Evolutionary conservation across 306 rosid species (phyloP), one percentile per base, ranked within the genome.

Genomic region (Cajanus cajan): DNA sequence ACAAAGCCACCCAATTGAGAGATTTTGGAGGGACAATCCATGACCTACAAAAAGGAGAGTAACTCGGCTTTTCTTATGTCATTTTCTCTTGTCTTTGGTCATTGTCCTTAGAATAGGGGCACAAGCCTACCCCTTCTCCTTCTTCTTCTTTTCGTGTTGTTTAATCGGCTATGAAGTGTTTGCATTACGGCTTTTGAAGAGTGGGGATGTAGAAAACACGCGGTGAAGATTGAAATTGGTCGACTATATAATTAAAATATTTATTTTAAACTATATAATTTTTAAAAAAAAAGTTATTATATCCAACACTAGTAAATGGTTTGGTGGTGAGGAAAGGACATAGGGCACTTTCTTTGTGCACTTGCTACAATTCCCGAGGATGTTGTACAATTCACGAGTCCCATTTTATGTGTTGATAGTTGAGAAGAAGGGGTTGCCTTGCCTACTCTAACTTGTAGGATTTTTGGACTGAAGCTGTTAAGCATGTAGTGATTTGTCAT

Each of bases 281-380:
- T 22, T 11, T 25, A 24, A 24, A 62, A 4, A n/a, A n/a, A n/a
- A n/a, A n/a, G n/a, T n/a, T n/a, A n/a, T n/a, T 0, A 33, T 9
- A 15, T 40, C 7, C 19, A 37, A 41, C 22, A 41, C 1, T 50
- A 21, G n/a, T n/a, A n/a, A n/a, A n/a, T n/a, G n/a, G 67, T 64
- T n/a, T 64, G 52, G 11, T 36, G 8, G 76, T 54, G 37, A 52
- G 72, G 66, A 71, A 63, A 77, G 63, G 82, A 74, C 37, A 77
- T 59, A 76, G 34, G 70, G 16, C 80, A 86, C 72, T 78, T 87
- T 73, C 81, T 80, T 80, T 74, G 74, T 41, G 78, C 84, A 86
- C 16, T 82, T 73, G 25, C 74, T 41, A 65, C 97, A 82, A 89
- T 89, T 89, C 85, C 89, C 97, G 62, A 90, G 81, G 71, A 82